Evolutionary conservation across 352 stramenopile genomes (phyloP).

Genomic region (Pythium volutum): DNA sequence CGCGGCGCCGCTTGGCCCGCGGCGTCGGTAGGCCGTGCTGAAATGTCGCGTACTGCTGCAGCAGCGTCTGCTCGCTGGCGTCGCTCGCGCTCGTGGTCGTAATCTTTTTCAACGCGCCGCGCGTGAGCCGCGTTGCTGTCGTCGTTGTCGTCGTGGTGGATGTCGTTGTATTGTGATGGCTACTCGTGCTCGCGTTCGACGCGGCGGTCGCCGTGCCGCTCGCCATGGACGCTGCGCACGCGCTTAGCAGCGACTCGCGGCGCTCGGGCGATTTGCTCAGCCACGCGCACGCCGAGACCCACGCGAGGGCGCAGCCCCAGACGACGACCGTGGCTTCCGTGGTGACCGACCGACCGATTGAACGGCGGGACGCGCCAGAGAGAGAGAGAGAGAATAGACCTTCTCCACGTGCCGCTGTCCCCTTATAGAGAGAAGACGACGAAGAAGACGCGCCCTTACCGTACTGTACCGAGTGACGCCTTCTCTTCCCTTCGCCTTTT

Average conservation of each 20-base stretch:
- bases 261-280: constrained; percentile 19
- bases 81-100: neutral
- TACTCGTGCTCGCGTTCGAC: neutral
- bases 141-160: neutral
- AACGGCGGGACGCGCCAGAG: neutral
- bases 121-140: constrained; percentile 14
- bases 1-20: constrained; percentile 13
- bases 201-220: neutral
- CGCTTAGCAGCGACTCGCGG: constrained; percentile 9
- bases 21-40: constrained; percentile 19
- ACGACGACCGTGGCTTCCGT: constrained; percentile 9
- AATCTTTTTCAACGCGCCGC: constrained; percentile 17
- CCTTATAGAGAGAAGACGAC: neutral
- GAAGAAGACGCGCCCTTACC: neutral
- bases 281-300: constrained; percentile 27
- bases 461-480: too few species aligned
- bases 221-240: constrained; percentile 13
- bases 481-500: constrained; percentile 4
- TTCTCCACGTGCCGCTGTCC: neutral
- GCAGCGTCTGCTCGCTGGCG: neutral
- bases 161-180: neutral
- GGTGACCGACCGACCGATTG: constrained; percentile 14
- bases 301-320: constrained; percentile 20
- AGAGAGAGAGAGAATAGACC: neutral
- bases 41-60: constrained; percentile 22